Base-by-base conservation (phyloP, 108 stramenopile species). In the Pseudonitzschia multiseries region DNA sequence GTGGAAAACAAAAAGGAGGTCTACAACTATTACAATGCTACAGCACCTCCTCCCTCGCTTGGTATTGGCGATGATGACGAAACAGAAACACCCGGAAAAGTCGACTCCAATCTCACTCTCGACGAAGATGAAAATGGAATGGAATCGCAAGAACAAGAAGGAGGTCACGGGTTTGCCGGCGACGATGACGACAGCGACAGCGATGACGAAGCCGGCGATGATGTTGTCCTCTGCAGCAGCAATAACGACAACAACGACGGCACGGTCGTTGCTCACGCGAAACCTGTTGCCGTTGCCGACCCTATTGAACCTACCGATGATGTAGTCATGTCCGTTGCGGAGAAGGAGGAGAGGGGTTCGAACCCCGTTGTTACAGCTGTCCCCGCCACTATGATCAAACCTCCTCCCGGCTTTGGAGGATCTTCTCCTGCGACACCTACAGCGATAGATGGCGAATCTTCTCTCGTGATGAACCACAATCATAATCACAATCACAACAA, bases 141-240 rank as follows among this genome's bases (percentile, higher is more conserved):
- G 26, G 48, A 63, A 21, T 28, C 43, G 28, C 17, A 46, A 63
- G 36, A 64, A 42, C 17, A 46, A 63, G 36, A 64, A 42, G 69
- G 61, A 13, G 46, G 43, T 40, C 26, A 44, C 36, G 42, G 28
- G 12, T 33, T 51, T 13, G 46, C 31, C 51, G 17, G 17, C 28
- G 28, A 70, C 22, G 67, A 60, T 13, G 46, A 40, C 51, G 17
- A 18, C 28, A 43, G 64, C 22, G 67, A 60, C 26, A 65, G 57
- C 41, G 75, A 76, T 28, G 70, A 77, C 42, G 76, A 77, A 26
- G 76, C 60, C 66, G 66, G 65, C 29, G 74, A 68, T 51, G 53
- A 22, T 56, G 26, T 24, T 26, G 26, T 21, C 54, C 22, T 24
- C 24, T 56, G 24, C 54, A 26, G n/a, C n/a, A n/a, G n/a, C n/a